Base-by-base conservation (phyloP, 306 rosid genomes). In the Abrus pulchellus region DNA sequence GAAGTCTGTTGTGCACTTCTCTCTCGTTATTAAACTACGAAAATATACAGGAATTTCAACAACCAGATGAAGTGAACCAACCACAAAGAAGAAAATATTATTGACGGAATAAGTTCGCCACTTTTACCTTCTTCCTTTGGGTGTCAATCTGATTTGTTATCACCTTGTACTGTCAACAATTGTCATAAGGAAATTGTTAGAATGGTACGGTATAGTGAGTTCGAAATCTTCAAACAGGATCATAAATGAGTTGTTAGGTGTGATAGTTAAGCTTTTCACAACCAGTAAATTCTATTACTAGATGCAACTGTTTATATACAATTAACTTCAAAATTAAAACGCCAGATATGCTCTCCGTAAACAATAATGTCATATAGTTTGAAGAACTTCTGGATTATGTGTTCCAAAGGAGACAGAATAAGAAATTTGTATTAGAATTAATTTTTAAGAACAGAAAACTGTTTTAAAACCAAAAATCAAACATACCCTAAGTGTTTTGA, bases 71-170 rank as follows among this genome's bases (percentile, higher is more conserved):
- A 78, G 41, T 60, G 60, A 74, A 48, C 7, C 13, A 64, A 56
- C 12, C 20, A 55, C 36, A 55, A 30, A 0, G 1, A 49, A 41
- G 56, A 63, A 65, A 8, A 38, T 2, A 8, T 7, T 40, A 13
- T 11, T 1, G 20, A 9, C 13, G 20, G 48, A 67, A 45, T 8
- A 40, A 20, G 20, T 80, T 43, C 47, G 40, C 20, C 13, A 66
- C 1, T 54, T 9, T 48, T 77, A 90, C 97, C 98, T 90, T 94
- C 78, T 86, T 93, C 87, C 83, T 86, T 62, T 83, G 88, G 3
- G 90, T 87, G 30, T 81, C 83, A 67, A 80, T 87, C 87, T 89
- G 90, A 82, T 44, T 85, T n/a, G 83, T 9, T 71, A 91, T 62
- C 86, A 76, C 81, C 82, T 81, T 81, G 12, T 28, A 75, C 97